Conservation (phyloP, 345 rosid species). For the Brassica incana region DNA sequence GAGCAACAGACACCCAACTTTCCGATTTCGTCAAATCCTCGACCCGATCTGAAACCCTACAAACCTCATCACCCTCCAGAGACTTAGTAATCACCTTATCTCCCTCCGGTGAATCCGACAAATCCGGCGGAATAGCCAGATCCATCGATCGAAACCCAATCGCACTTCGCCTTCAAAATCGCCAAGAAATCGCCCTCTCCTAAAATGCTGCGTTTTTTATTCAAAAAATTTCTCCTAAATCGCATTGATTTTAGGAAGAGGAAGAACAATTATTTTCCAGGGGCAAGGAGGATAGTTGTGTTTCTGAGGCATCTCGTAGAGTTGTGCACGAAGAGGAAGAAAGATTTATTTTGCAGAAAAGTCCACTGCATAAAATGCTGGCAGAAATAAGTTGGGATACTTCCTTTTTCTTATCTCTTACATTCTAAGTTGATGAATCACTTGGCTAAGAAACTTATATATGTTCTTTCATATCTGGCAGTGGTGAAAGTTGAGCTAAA, state of each 20-base stretch:
- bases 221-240: too few species aligned
- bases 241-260: slow-evolving; percentile 66
- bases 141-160: neutral
- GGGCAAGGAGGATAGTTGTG: slow-evolving; percentile 81
- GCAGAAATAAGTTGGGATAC: slow-evolving; percentile 75
- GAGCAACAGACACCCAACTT: neutral
- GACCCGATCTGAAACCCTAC: neutral
- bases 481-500: slow-evolving; percentile 83
- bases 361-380: slow-evolving; percentile 81
- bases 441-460: slow-evolving; percentile 32
- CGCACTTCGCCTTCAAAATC: neutral
- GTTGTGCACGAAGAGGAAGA: slow-evolving; percentile 98
- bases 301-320: slow-evolving; percentile 89
- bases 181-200: neutral
- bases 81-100: neutral
- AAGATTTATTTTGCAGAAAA: slow-evolving; percentile 78
- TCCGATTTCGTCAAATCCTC: neutral
- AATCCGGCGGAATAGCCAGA: neutral
- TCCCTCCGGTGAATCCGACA: neutral
- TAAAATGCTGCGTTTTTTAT: neutral
- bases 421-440: neutral
- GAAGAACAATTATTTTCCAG: slow-evolving; percentile 95
- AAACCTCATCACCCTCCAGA: neutral
- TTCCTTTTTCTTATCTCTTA: neutral
- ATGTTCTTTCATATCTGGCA: slow-evolving; percentile 43